These are phyloP conservation scores for Sporothrix brunneoviolacea DNA, from an alignment of 2,329 filamentous ascomycete genomes.

Conservation along the genomic window DNA sequence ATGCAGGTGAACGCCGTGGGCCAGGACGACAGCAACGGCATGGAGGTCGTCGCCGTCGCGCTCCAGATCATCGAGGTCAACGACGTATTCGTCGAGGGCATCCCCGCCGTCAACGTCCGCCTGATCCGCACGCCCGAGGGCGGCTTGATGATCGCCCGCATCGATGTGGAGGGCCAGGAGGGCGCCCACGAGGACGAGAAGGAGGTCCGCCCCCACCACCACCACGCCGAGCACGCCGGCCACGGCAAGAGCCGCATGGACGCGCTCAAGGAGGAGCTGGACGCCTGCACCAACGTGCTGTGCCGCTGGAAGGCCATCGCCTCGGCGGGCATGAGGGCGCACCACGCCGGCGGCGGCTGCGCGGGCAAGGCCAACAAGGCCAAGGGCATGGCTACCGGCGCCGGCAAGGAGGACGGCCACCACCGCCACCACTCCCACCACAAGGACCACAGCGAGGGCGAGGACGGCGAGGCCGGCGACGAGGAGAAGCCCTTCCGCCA, in stretches of 20 bases:
- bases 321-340: conserved; percentile 33
- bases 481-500: conserved; percentile 20
- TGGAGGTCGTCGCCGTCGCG: conserved; percentile 48
- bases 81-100: conserved; percentile 44
- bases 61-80: conserved; percentile 57
- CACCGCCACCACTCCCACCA: conserved; percentile 15
- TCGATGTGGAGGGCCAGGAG: conserved; percentile 30
- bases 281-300: conserved; percentile 37
- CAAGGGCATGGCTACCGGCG: background rate
- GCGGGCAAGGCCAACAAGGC: conserved; percentile 19
- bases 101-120: conserved; percentile 52
- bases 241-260: conserved; percentile 5
- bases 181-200: background rate
- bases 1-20: conserved; percentile 37
- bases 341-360: conserved; percentile 36
- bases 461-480: background rate
- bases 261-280: conserved; percentile 22
- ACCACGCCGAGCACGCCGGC: background rate
- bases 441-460: conserved; percentile 6
- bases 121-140: conserved; percentile 53
- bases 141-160: conserved; percentile 47
- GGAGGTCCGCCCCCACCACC: background rate
- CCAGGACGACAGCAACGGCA: conserved; percentile 42
- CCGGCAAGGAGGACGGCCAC: background rate
- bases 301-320: conserved; percentile 51